phyloP scores from a whole-genome alignment of 129 eudicot genomes.

The Chrysanthemum makinoi region DNA sequence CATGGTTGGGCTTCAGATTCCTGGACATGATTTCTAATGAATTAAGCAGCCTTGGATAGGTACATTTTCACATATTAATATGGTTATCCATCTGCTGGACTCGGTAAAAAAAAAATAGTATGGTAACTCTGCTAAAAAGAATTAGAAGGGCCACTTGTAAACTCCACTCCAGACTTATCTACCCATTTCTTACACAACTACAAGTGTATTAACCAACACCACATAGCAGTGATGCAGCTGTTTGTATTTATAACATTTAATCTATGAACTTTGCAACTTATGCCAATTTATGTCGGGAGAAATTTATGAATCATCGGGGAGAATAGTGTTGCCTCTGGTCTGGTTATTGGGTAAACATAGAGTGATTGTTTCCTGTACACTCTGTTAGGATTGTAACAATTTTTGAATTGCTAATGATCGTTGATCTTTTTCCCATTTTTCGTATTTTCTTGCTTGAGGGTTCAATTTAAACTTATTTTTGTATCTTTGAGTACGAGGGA shows the following conservation, averaged over 20 bases:
- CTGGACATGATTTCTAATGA: neutral
- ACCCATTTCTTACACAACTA: neutral
- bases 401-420: too few species aligned
- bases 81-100: constrained; percentile 3
- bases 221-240: neutral
- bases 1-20: constrained; percentile 7
- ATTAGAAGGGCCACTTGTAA: constrained; percentile 13
- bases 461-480: too few species aligned
- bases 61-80: constrained; percentile 8
- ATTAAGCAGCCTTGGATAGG: neutral
- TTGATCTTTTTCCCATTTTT: too few species aligned
- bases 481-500: too few species aligned
- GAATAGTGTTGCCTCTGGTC: constrained; percentile 9
- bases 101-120: neutral
- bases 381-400: neutral
- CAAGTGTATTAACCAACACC: neutral
- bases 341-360: neutral
- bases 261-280: neutral
- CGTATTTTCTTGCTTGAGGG: too few species aligned
- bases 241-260: constrained; percentile 8
- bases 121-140: neutral
- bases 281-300: neutral
- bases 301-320: neutral
- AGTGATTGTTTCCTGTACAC: neutral
- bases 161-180: neutral